These are phyloP conservation scores for Scutellaria galericulata DNA, from an alignment of 257 asterid species.

Conservation along the genomic window DNA sequence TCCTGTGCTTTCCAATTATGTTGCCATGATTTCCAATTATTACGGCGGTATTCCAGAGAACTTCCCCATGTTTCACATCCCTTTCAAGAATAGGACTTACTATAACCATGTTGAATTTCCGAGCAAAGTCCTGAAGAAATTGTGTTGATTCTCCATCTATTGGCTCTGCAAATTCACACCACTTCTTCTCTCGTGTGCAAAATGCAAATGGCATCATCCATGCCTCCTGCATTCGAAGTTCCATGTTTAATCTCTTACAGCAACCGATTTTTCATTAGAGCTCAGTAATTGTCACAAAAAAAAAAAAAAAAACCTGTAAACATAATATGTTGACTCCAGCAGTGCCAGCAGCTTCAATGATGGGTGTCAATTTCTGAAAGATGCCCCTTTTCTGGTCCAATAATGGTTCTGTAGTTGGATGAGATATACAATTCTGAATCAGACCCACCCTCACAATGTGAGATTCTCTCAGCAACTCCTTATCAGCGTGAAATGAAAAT, in stretches of 20 bases:
- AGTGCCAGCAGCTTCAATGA: constrained; percentile 88
- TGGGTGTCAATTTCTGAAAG: constrained; percentile 72
- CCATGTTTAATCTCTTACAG: constrained; percentile 24
- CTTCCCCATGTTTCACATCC: constrained; percentile 91
- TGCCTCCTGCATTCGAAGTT: constrained; percentile 66
- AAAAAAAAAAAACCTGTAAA: constrained; percentile 62
- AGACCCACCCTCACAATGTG: constrained; percentile 85
- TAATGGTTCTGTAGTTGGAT: constrained; percentile 76
- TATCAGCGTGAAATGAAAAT: constrained; percentile 71
- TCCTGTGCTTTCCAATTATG: constrained; percentile 92
- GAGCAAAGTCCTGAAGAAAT: constrained; percentile 82
- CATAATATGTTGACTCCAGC: constrained; percentile 89
- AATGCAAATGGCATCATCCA: constrained; percentile 99
- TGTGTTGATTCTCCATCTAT: constrained; percentile 93
- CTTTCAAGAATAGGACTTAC: constrained; percentile 93
- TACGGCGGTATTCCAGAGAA: constrained; percentile 88
- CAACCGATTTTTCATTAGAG: not conserved
- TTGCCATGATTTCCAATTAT: constrained; percentile 92
- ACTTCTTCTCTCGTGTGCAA: constrained; percentile 94
- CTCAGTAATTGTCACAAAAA: constrained; percentile 14
- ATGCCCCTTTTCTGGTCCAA: constrained; percentile 75
- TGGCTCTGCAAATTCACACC: constrained; percentile 98
- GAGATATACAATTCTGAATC: constrained; percentile 78
- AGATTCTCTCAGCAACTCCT: constrained; percentile 78
- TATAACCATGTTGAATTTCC: constrained; percentile 85